Conservation (phyloP, 441 rosid genomes). For the Erysimum pusillum region DNA sequence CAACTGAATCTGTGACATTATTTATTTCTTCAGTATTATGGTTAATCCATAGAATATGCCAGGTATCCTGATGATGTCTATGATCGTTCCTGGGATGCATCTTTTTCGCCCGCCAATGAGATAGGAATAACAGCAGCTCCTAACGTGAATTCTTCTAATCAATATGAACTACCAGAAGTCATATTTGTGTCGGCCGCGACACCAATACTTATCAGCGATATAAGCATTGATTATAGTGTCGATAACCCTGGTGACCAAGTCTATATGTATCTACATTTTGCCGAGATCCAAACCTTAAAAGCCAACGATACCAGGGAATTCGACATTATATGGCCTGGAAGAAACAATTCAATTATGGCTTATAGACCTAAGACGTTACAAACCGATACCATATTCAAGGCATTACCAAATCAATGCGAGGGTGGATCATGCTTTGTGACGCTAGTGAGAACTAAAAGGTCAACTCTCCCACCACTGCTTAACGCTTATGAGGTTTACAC, state of each 20-base stretch:
- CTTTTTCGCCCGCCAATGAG: no score
- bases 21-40: no score
- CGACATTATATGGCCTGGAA: neutral
- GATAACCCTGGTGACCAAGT: neutral
- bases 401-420: neutral
- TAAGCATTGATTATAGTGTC: no score
- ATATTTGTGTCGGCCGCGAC: no score
- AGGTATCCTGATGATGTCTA: no score
- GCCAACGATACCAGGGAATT: slow-evolving; percentile 21
- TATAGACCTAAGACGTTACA: neutral
- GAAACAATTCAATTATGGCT: neutral
- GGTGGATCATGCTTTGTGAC: neutral
- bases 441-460: neutral
- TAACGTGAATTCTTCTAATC: no score
- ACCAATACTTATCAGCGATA: no score
- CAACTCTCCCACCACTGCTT: neutral
- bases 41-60: no score
- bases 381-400: neutral
- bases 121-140: no score
- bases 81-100: no score
- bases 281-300: slow-evolving; percentile 40
- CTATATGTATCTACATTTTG: slow-evolving; percentile 46
- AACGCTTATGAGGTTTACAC: neutral
- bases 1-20: no score
- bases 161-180: no score